These are phyloP conservation scores for Alternaria alternata DNA, from an alignment of 2,329 filamentous ascomycete genomes.

Conservation along the genomic window DNA sequence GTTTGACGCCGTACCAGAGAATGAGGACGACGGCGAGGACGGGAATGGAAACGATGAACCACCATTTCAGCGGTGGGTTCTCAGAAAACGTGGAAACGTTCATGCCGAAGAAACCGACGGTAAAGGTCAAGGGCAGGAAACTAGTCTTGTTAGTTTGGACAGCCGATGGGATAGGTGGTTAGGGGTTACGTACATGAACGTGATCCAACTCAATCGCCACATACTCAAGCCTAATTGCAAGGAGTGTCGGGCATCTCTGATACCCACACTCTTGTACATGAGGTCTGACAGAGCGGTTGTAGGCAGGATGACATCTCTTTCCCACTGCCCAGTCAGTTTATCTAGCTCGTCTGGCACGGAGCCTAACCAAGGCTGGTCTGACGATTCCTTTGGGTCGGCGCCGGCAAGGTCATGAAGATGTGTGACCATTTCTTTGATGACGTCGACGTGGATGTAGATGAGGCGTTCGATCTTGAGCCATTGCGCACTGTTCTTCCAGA, in stretches of 20 bases:
- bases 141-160: not conserved
- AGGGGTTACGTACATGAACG: constrained; percentile 65
- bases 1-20: constrained; percentile 59
- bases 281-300: constrained; percentile 59
- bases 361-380: constrained; percentile 52
- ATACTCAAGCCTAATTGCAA: constrained; percentile 59
- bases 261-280: constrained; percentile 63
- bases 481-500: constrained; percentile 60
- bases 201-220: constrained; percentile 70
- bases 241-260: constrained; percentile 60
- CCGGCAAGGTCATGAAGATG: constrained; percentile 55
- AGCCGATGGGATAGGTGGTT: too few species aligned
- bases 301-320: constrained; percentile 61
- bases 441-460: constrained; percentile 59
- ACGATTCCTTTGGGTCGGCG: constrained; percentile 34
- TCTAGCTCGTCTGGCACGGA: constrained; percentile 54
- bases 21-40: constrained; percentile 57
- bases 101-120: constrained; percentile 61
- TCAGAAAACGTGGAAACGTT: constrained; percentile 58
- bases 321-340: constrained; percentile 57
- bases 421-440: constrained; percentile 56
- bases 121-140: constrained; percentile 67
- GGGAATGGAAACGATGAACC: constrained; percentile 57
- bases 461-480: constrained; percentile 64
- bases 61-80: constrained; percentile 39